Conservation (phyloP, 441 rosid species). For the Arabidopsis hybrid region DNA sequence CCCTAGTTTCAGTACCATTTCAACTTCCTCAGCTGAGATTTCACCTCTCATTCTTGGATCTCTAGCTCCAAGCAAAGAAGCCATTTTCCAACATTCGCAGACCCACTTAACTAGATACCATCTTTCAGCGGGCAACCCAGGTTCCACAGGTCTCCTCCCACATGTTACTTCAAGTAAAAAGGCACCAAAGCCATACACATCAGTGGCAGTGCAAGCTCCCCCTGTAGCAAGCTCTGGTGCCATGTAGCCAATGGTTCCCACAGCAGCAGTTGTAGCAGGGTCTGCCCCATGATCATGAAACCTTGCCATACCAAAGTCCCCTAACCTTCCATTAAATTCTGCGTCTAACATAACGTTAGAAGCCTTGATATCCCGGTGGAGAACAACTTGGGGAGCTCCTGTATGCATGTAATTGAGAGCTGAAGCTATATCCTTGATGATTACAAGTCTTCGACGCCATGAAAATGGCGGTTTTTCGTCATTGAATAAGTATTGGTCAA, state of each 20-base stretch:
- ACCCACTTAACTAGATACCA: slow-evolving; percentile 32
- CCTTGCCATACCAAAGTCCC: slow-evolving; percentile 72
- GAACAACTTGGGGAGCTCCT: slow-evolving; percentile 58
- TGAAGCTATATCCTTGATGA: slow-evolving; percentile 52
- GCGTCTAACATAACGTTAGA: slow-evolving; percentile 58
- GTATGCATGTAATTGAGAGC: slow-evolving; percentile 67
- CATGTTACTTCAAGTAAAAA: slow-evolving; percentile 37
- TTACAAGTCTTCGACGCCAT: slow-evolving; percentile 40
- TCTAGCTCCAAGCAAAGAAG: slow-evolving; percentile 22
- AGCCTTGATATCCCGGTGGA: slow-evolving; percentile 69
- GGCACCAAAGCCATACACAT: slow-evolving; percentile 43
- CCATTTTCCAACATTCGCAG: slow-evolving; percentile 25
- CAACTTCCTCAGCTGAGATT: slow-evolving; percentile 22
- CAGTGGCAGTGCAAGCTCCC: slow-evolving; percentile 41
- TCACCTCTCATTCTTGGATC: slow-evolving; percentile 34
- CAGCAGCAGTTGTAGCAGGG: slow-evolving; percentile 51
- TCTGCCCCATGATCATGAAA: slow-evolving; percentile 49
- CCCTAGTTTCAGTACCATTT: slow-evolving; percentile 38
- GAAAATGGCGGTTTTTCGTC: slow-evolving; percentile 27
- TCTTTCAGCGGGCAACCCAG: background rate
- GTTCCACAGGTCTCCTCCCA: slow-evolving; percentile 40
- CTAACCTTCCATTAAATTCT: slow-evolving; percentile 55
- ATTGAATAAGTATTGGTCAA: slow-evolving; percentile 34
- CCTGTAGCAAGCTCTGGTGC: slow-evolving; percentile 61
- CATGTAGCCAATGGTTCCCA: slow-evolving; percentile 65